Evolutionary conservation across 2,329 filamentous ascomycete genomes (phyloP).

Genomic region (Dryadomyces quercivorus): DNA sequence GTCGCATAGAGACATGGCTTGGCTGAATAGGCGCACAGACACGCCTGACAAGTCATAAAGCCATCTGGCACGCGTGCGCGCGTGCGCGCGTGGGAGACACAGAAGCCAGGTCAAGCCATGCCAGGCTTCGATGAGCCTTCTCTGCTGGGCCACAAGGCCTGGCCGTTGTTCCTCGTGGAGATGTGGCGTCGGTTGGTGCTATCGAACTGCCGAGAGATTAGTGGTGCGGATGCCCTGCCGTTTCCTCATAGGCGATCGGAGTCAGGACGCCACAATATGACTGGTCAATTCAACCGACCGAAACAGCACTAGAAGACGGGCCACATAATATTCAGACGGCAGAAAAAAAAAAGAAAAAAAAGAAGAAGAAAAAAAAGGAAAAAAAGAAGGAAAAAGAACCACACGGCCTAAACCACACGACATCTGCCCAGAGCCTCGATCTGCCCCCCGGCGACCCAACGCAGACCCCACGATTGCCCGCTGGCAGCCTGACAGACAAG

Average conservation of each 20-base stretch:
- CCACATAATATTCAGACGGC: not conserved
- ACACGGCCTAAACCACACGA: not conserved
- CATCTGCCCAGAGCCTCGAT: not conserved
- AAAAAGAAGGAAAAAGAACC: not conserved
- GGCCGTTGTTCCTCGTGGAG: not conserved
- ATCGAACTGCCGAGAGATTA: not conserved
- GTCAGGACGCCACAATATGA: not conserved
- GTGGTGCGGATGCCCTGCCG: not conserved
- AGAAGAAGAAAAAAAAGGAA: not conserved
- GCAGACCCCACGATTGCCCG: not conserved
- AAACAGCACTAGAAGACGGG: not conserved
- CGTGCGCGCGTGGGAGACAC: too few species aligned
- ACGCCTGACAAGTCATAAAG: not conserved
- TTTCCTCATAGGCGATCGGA: not conserved
- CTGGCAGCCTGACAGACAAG: not conserved
- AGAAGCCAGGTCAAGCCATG: too few species aligned
- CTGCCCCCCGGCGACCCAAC: not conserved
- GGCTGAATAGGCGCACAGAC: not conserved
- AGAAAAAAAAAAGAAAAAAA: not conserved
- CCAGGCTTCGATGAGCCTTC: too few species aligned
- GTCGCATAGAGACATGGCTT: not conserved
- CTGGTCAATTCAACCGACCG: constrained; percentile 6
- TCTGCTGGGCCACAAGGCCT: too few species aligned
- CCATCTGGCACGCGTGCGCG: too few species aligned
- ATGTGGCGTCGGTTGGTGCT: not conserved